Conservation (phyloP, 176 grass and related monocot species). For the Zea luxurians region DNA sequence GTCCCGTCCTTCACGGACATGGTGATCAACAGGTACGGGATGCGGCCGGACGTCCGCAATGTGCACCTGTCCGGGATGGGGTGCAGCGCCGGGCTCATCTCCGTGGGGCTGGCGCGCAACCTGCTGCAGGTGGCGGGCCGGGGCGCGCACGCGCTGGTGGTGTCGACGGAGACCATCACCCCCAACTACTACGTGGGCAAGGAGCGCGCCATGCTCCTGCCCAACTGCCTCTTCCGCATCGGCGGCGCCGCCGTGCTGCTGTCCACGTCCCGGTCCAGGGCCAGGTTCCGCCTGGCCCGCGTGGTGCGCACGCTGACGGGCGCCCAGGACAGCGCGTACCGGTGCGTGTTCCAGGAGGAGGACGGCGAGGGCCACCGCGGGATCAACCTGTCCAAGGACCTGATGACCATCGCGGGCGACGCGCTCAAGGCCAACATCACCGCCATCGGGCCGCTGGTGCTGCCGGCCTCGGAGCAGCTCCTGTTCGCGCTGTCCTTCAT, state of each 20-base stretch:
- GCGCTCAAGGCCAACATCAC: constrained; percentile 83
- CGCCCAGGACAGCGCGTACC: constrained; percentile 57
- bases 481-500: constrained; percentile 69
- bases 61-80: constrained; percentile 77
- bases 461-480: constrained; percentile 76
- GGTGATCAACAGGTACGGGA: constrained; percentile 59
- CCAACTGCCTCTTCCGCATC: constrained; percentile 84
- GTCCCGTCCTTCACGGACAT: constrained; percentile 65
- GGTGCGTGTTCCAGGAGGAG: constrained; percentile 81
- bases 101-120: constrained; percentile 51
- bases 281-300: constrained; percentile 60
- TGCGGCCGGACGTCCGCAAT: constrained; percentile 57
- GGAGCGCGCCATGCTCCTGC: constrained; percentile 80
- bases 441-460: constrained; percentile 58
- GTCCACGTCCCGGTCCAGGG: constrained; percentile 41
- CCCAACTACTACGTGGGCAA: constrained; percentile 79
- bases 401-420: constrained; percentile 73
- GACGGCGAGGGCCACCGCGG: constrained; percentile 57
- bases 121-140: constrained; percentile 45
- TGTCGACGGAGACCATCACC: constrained; percentile 81
- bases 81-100: constrained; percentile 63
- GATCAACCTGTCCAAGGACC: constrained; percentile 75
- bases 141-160: constrained; percentile 56
- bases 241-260: constrained; percentile 67
- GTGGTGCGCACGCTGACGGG: constrained; percentile 77